phyloP scores from a whole-genome alignment of 345 rosid genomes.

The Boechera retrofracta region DNA sequence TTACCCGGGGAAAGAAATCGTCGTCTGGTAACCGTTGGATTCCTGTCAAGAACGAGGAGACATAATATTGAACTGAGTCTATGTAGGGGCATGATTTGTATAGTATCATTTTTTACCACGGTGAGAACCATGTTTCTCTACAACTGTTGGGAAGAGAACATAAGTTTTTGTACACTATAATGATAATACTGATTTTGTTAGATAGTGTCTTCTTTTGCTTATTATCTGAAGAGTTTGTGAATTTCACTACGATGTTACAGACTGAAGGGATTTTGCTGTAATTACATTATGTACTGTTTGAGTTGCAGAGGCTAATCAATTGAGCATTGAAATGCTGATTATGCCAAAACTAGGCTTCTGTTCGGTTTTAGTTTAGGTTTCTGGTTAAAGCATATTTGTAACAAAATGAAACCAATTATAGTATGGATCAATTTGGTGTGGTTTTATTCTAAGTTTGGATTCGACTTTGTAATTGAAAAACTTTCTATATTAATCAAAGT shows the following conservation, averaged over 20 bases:
- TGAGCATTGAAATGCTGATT: background rate
- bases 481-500: background rate
- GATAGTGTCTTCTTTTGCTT: conserved; percentile 6
- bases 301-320: background rate
- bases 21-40: conserved; percentile 59
- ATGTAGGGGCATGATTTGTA: conserved; percentile 33
- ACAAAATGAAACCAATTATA: background rate
- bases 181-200: conserved; percentile 36
- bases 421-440: background rate
- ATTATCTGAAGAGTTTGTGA: conserved; percentile 10
- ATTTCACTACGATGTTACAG: conserved; percentile 2
- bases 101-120: conserved; percentile 31
- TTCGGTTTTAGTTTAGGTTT: background rate
- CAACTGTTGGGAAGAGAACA: conserved; percentile 1
- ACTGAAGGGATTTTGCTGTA: background rate
- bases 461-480: background rate
- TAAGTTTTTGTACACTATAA: conserved; percentile 8
- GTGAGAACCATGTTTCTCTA: conserved; percentile 27
- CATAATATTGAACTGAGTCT: conserved; percentile 39
- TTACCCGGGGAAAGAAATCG: conserved; percentile 59
- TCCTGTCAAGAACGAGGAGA: conserved; percentile 68
- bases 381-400: background rate
- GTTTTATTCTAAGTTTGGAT: background rate
- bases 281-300: background rate
- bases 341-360: background rate